Evolutionary conservation across 345 rosid species (phyloP), one percentile per base, ranked within the genome.

Genomic region (Brassica rapa): DNA sequence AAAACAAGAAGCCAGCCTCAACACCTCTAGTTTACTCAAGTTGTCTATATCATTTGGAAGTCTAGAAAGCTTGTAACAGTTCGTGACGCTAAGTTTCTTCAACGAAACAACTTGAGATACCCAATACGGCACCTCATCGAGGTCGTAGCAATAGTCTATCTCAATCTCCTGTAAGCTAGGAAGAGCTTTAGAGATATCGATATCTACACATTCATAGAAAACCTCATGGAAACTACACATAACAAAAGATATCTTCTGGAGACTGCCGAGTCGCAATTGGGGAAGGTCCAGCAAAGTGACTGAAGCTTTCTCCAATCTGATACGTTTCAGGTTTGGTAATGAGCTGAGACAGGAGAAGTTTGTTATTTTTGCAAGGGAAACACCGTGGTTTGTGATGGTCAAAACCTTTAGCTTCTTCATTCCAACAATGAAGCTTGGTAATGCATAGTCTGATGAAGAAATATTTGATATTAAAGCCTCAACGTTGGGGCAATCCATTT

Each of bases 101-200:
- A 90, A 56, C 9, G 82, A 62, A 72, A 59, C 25, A 59, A 86
- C 49, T 24, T 69, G 77, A 79, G 85, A 87, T 1, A 87, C 8
- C 71, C 83, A 80, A 19, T 14, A 53, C 0, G 89, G 90, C 24
- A 89, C 65, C 6, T 75, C 71, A 3, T 49, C 69, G 43, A 90
- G 77, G 75, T 83, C 73, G 29, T 82, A 80, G 53, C 88, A 84
- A 72, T 82, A 84, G 29, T 82, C 86, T 1, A 91, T 81, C 5
- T 86, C 83, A 6, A 89, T 78, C 81, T 86, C 93, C 65, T 59
- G 55, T 27, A 90, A 81, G 46, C 82, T 82, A 10, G 86, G 87
- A 57, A 88, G 72, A 23, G 72, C 19, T 9, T 73, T 33, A n/a
- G 83, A 14, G 24, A 83, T 25, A 43, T 66, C 62, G 10, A 41